Evolutionary conservation across 169 alveolate genomes (phyloP), one percentile per base, ranked within the genome.

Genomic region (Plasmodium coatneyi): DNA sequence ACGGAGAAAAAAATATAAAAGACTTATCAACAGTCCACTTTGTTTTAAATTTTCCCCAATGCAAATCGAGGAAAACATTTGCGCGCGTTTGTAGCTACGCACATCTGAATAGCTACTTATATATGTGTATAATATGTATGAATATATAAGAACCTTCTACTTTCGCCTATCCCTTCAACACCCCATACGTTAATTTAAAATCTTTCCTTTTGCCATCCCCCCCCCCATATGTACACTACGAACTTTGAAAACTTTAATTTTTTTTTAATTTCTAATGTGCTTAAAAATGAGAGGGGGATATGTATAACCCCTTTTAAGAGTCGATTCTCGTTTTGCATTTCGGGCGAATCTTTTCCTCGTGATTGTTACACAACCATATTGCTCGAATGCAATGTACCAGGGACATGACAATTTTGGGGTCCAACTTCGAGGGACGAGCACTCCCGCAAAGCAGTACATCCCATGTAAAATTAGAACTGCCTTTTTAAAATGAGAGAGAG

Each of bases 1-100:
- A 28, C 14, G 43, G 30, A 80, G 60, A 84, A 60, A 89, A 92
- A 32, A 41, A 76, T 34, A 49, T 5, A 54, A 66, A 7, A 49
- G 14, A 28, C 36, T 66, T 19, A 66, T 66, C n/a, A 66, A 25
- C n/a, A 25, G 30, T 22, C 19, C n/a, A 25, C 6, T 66, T 66
- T 66, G 30, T 66, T 66, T 66, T 66, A 22, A 25, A 25, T 66
- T 19, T 66, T 3, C 76, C 36, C 76, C 76, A 3, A 9, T 0
- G 16, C 39, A 66, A 36, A 49, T 0, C 76, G 76, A 16, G 76
- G 76, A 22, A 66, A 16, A 25, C 36, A 66, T 66, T 66, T 66
- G 30, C 36, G 34, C 36, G 5, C 19, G 30, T 28, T 1, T 28
- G 36, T 66, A 66, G 41, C 36, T 22, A 25, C 14, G 5, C 36